Evolutionary conservation across 192 early-diverging fungal species (phyloP), one percentile per base, ranked within the genome.

Genomic region (Kappamyces sp.): DNA sequence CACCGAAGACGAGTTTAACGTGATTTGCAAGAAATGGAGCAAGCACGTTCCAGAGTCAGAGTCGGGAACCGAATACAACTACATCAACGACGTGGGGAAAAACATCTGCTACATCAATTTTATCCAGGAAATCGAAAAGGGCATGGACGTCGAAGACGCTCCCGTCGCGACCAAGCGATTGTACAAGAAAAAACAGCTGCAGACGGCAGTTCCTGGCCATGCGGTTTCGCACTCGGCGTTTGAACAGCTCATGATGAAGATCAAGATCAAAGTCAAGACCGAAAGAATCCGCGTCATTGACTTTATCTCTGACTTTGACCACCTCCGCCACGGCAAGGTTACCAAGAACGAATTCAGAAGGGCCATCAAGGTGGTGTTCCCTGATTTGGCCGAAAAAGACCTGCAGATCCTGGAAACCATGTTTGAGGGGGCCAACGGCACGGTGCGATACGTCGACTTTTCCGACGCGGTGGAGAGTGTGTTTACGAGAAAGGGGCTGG

Each of bases 301-400:
- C 46, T 77, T 71, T 47, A 66, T 81, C 74, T 40, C 50, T 1
- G 79, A 81, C 60, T 80, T 80, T 70, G 79, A 81, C 49, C 71
- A 74, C 33, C 64, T 80, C 29, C 58, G 63, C 35, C 72, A 79
- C 47, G 73, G 75, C 30, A 60, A 66, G 37, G 75, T 81, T 46
- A 79, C 72, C 1, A 50, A 50, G 36, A 66, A 67, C 57, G 70
- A 77, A 53, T 81, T 81, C 57, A 40, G 66, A 40, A 52, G 79
- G 37, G 71, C 65, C 3, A 47, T 80, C 41, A 76, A 78, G 49
- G 63, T 80, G 2, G 55, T 80, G 2, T 76, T 59, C 51, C 37
- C 66, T n/a, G 61, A 72, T 30, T 37, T 78, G 38, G 74, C 47
- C 37, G 33, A 46, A 57, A 8, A 11, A 31, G 69, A 75, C 34